phyloP scores from a whole-genome alignment of 1,139 yeast species.

The Suhomyces kunorum region DNA sequence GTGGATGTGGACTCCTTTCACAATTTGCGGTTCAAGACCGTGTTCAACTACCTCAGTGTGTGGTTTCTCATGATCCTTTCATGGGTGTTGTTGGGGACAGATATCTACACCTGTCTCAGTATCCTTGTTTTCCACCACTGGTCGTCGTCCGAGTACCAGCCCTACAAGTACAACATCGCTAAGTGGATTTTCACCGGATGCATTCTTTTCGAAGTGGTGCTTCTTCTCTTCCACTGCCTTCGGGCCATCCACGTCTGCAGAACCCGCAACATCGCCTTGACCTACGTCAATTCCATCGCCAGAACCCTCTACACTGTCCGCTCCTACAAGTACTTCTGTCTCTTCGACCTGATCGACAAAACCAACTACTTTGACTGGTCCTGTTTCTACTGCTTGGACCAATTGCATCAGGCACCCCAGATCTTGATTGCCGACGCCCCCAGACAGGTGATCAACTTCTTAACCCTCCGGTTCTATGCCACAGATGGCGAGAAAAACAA shows the following conservation, averaged over 20 bases:
- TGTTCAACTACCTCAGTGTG: constrained; percentile 54
- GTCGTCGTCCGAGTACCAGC: constrained; percentile 59
- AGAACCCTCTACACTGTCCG: constrained; percentile 56
- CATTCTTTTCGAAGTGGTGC: constrained; percentile 68
- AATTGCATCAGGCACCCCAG: constrained; percentile 64
- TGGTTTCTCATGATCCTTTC: constrained; percentile 56
- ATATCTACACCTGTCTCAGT: constrained; percentile 76
- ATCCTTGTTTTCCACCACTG: constrained; percentile 76
- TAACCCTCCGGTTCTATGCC: constrained; percentile 62
- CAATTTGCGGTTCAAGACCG: constrained; percentile 53
- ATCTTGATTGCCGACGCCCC: constrained; percentile 80
- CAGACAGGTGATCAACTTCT: constrained; percentile 81
- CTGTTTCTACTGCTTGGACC: constrained; percentile 66
- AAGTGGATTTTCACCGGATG: constrained; percentile 87
- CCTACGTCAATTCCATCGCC: constrained; percentile 69
- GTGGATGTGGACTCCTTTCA: constrained; percentile 50
- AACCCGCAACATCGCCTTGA: constrained; percentile 66
- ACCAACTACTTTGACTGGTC: constrained; percentile 69
- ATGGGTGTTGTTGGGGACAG: constrained; percentile 64
- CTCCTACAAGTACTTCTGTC: constrained; percentile 67
- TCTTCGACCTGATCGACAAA: constrained; percentile 66
- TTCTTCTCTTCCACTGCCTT: constrained; percentile 58
- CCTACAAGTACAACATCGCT: constrained; percentile 58
- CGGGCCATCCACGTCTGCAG: constrained; percentile 61
- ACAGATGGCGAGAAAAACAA: constrained; percentile 46